Base-by-base conservation (phyloP, 495 filamentous ascomycete genomes). In the Xanthoparmelia taractica region DNA sequence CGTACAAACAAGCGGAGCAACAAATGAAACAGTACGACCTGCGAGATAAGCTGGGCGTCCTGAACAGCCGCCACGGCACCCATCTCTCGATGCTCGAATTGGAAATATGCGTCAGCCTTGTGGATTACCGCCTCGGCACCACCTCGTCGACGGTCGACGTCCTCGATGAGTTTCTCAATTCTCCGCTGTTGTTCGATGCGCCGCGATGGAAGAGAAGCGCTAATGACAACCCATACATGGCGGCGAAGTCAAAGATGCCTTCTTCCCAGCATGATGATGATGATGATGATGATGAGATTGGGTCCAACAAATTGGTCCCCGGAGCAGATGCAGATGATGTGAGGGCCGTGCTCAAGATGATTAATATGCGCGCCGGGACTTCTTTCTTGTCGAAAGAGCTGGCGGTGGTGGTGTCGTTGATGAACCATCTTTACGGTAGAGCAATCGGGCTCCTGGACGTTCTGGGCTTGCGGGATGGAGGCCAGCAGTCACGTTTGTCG, bases 391-490 rank as follows among this genome's bases (percentile, higher is more conserved):
- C 27, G 45, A 4, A 48, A 10, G 45, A 48, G 45, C 23, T 48
- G 23, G 45, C 25, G 45, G 23, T 48, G 45, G 45, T 48, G 45
- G 45, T 48, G 45, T 48, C 45, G 45, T 48, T 48, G 45, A 27
- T 48, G 45, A 48, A 48, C 27, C 17, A 5, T 23, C 0, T 48
- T 13, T 23, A 48, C 12, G 23, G 23, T 4, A 27, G 23, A 12
- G 45, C 3, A 12, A 10, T 48, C 2, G 45, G 23, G 6, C 45
- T 48, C 23, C 7, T 27, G 45, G 45, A 48, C 6, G 23, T 48
- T 48, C 23, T 48, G 45, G 45, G 45, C 25, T 48, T 48, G 45
- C 45, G 45, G 7, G 23, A 48, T 13, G 23, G 23, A 7, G 23
- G 45, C n/a, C n/a, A 27, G 23, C 20, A 23, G 43, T 7, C 20